A percentile compares a stretch with the other conserved stretches of the same genome.
Conservation (phyloP, 2,329 filamentous ascomycete species). For the Fusarium foetens region DNA sequence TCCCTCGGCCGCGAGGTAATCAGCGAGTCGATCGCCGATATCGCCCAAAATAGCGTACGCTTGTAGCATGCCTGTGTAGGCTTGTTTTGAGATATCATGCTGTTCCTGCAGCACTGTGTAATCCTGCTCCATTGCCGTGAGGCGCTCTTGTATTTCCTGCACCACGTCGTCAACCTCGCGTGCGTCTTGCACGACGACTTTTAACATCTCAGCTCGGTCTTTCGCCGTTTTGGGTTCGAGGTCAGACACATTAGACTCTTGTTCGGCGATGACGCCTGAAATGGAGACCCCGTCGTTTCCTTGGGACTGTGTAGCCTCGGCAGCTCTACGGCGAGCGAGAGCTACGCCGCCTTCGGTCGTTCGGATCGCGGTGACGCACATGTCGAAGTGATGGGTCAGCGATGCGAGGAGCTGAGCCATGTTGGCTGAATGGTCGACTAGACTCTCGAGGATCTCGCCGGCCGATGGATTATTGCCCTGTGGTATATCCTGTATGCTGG, state of each 20-base stretch:
- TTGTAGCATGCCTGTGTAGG: constrained; percentile 67
- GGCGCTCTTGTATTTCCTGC: constrained; percentile 76
- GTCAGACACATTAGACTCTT: constrained; percentile 60
- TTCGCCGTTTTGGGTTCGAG: constrained; percentile 78
- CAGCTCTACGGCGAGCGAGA: constrained; percentile 73
- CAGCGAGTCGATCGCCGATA: constrained; percentile 72
- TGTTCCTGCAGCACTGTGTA: constrained; percentile 72
- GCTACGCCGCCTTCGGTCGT: constrained; percentile 86
- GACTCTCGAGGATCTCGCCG: constrained; percentile 64
- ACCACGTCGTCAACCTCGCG: constrained; percentile 74
- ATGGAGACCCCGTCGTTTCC: constrained; percentile 66
- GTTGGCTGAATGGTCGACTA: constrained; percentile 80
- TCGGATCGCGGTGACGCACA: constrained; percentile 90
- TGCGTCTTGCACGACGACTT: constrained; percentile 79
- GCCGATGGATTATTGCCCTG: constrained; percentile 53
- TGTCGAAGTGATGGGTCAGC: constrained; percentile 88
- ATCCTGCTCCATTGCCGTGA: constrained; percentile 79
- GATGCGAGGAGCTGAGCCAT: constrained; percentile 86
- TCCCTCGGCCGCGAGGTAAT: constrained; percentile 71
- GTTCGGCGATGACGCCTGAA: constrained; percentile 71
- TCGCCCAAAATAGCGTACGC: constrained; percentile 75
- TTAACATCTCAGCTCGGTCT: constrained; percentile 84
- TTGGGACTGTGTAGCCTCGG: constrained; percentile 67
- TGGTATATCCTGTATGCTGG: constrained; percentile 48
- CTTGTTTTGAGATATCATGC: constrained; percentile 60